Conservation (phyloP, 306 rosid species). For the Quercus dentata region DNA sequence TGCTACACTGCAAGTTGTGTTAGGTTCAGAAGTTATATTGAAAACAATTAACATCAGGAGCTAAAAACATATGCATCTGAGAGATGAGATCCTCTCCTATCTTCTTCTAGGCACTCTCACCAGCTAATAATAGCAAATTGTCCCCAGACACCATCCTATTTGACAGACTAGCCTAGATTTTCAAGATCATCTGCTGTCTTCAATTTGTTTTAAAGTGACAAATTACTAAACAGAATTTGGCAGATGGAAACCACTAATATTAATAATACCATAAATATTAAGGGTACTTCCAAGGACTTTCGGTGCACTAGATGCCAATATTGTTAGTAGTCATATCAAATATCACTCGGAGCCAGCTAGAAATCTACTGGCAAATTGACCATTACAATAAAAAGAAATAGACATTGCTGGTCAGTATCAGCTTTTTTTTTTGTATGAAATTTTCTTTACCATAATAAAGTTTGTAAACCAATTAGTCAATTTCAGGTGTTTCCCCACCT, state of each 20-base stretch:
- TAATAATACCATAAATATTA: no score
- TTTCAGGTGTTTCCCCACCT: background rate
- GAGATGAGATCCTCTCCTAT: background rate
- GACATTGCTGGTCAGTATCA: conserved; percentile 19
- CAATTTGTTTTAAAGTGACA: background rate
- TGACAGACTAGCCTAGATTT: background rate
- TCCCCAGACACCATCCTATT: no score
- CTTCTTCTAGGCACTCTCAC: background rate
- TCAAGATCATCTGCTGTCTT: background rate
- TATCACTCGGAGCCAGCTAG: background rate
- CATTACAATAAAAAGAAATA: background rate
- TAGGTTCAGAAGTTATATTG: background rate
- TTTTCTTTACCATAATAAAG: background rate
- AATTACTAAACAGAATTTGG: background rate
- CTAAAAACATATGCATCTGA: no score
- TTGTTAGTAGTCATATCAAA: background rate
- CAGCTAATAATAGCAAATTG: background rate
- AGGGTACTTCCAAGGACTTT: background rate
- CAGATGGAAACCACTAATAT: no score
- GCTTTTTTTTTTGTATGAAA: background rate
- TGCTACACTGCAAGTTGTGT: no score
- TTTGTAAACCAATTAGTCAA: background rate
- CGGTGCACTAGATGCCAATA: background rate
- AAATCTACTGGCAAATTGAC: background rate
- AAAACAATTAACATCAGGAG: background rate